A percentile compares a stretch with the other conserved stretches of the same genome.
These are phyloP conservation scores for Arthrobotrys iridis DNA, from an alignment of 2,329 filamentous ascomycete genomes.

Conservation along the genomic window DNA sequence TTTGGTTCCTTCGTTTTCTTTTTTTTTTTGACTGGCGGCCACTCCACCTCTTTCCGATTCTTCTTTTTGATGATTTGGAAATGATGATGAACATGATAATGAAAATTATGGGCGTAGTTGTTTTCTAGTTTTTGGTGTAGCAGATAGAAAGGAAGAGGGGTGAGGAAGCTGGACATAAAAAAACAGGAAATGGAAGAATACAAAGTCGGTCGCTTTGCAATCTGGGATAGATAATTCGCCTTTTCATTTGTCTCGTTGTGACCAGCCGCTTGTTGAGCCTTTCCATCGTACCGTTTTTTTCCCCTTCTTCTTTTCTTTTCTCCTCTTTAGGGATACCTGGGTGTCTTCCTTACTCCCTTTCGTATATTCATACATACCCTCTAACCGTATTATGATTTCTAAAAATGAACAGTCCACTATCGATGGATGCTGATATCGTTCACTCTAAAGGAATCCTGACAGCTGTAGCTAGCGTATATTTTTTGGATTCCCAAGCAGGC, in stretches of 20 bases:
- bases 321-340: no score
- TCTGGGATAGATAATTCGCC: background rate
- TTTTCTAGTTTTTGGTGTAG: constrained; percentile 1
- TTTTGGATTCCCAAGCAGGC: constrained; percentile 5
- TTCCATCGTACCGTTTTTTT: no score
- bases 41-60: background rate
- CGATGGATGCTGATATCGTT: no score
- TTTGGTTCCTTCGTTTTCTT: no score
- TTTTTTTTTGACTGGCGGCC: no score
- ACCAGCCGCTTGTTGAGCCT: no score
- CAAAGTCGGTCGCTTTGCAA: constrained; percentile 23
- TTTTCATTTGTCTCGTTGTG: background rate
- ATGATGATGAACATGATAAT: no score
- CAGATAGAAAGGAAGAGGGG: background rate
- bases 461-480: no score
- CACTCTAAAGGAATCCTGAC: no score
- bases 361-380: no score
- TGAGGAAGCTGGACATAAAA: constrained; percentile 46
- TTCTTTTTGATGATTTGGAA: background rate
- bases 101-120: background rate
- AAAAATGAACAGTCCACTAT: no score
- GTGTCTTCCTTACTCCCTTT: background rate
- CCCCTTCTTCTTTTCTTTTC: background rate
- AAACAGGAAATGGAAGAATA: constrained; percentile 27
- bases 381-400: no score